These are phyloP conservation scores for Penicillium dipodomyicola DNA, from an alignment of 495 filamentous ascomycete genomes.

Conservation along the genomic window DNA sequence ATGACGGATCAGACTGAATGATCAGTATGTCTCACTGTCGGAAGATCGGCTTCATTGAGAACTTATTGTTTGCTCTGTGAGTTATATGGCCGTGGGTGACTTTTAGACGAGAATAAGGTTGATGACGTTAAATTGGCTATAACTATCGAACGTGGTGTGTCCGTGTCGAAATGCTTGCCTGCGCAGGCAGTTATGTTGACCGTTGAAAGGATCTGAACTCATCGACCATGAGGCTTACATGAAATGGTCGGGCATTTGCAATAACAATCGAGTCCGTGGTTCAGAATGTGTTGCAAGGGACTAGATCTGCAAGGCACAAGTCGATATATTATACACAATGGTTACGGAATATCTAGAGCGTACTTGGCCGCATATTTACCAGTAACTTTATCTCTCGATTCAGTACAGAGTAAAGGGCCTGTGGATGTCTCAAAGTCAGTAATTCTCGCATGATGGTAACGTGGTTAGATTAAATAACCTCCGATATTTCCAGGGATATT, in stretches of 20 bases:
- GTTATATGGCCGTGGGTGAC: not conserved
- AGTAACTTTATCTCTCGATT: not conserved
- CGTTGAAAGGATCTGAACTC: not conserved
- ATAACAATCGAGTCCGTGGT: not conserved
- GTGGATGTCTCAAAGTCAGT: not conserved
- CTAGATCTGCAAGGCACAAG: constrained; percentile 12
- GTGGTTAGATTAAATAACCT: constrained; percentile 2
- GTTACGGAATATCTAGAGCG: not conserved
- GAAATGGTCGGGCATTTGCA: not conserved
- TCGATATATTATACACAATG: not conserved
- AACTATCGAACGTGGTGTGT: not conserved
- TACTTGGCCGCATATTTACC: not conserved
- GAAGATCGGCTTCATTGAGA: not conserved
- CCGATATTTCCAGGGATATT: not conserved
- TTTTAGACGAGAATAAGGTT: not conserved
- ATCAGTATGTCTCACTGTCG: constrained; percentile 4
- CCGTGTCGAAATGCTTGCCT: not conserved
- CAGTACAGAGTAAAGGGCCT: not conserved
- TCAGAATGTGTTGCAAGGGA: constrained; percentile 8
- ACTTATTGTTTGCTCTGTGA: not conserved
- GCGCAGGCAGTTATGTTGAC: not conserved
- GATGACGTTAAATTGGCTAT: not conserved
- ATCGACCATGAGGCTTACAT: not conserved
- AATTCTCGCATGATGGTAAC: not conserved
- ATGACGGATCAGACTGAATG: not conserved